Conservation (phyloP, 768 basidiomycete genomes). For the Mycena indigotica region DNA sequence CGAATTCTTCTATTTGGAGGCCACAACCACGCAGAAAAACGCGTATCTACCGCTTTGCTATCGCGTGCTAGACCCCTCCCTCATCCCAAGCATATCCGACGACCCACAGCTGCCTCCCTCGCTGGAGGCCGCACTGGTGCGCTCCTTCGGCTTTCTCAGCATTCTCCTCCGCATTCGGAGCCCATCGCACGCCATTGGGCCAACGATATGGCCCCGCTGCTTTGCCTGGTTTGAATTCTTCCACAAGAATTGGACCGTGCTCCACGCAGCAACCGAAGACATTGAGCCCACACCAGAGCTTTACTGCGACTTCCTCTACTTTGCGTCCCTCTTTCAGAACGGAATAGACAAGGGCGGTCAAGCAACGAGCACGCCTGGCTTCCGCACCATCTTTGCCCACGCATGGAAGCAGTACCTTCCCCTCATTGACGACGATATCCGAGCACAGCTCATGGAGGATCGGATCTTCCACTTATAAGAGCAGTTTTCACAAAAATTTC, state of each 20-base stretch:
- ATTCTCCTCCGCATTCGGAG: background rate
- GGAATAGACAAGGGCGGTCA: background rate
- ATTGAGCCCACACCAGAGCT: background rate
- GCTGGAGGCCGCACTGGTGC: background rate
- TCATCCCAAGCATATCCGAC: background rate
- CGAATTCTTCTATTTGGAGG: background rate
- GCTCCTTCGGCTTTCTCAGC: background rate
- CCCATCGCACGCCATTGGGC: background rate
- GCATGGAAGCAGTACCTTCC: background rate
- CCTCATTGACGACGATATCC: too few species aligned
- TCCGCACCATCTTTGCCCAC: background rate
- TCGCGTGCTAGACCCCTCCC: background rate
- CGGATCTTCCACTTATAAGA: too few species aligned
- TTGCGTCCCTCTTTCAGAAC: background rate
- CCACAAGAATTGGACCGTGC: background rate
- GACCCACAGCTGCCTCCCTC: background rate
- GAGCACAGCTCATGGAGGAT: too few species aligned
- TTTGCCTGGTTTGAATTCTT: background rate
- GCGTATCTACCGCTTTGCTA: background rate
- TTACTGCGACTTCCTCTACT: background rate
- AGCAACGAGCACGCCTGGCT: background rate
- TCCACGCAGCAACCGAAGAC: background rate
- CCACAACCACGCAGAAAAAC: background rate
- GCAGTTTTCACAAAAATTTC: too few species aligned
- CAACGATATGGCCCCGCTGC: background rate